Evolutionary conservation across 2,329 filamentous ascomycete genomes (phyloP).

Genomic region (Cordyceps tenuipes): DNA sequence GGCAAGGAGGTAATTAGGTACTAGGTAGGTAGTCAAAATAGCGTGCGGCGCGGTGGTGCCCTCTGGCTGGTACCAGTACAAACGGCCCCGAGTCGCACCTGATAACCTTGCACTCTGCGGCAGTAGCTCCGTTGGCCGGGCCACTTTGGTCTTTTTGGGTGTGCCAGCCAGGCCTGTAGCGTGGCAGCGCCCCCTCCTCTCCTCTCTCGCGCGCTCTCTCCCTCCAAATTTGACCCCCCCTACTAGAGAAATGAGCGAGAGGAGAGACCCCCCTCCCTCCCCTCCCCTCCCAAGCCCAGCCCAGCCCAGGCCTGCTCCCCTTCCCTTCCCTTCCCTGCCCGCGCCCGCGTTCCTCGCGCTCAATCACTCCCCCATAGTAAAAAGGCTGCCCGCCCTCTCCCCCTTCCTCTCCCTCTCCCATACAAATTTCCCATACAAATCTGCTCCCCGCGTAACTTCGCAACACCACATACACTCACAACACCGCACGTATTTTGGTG

Average conservation of each 20-base stretch:
- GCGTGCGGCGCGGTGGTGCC: not conserved
- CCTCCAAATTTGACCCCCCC: not conserved
- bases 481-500: constrained; percentile 31
- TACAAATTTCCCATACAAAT: constrained; percentile 52
- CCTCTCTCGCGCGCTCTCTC: not conserved
- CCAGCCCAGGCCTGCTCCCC: not conserved
- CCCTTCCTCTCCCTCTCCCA: constrained; percentile 50
- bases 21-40: not conserved
- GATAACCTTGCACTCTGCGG: not conserved
- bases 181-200: constrained; percentile 7
- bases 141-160: not conserved
- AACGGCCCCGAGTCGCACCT: not conserved
- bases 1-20: not conserved
- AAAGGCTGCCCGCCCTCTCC: constrained; percentile 49
- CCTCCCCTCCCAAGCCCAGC: not conserved
- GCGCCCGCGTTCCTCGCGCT: constrained; percentile 30
- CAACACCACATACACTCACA: constrained; percentile 30
- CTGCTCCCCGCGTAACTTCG: constrained; percentile 27
- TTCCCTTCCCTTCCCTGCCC: not conserved
- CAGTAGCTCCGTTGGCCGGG: constrained; percentile 4
- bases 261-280: not conserved
- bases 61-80: constrained; percentile 1
- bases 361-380: constrained; percentile 59
- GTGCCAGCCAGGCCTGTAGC: constrained; percentile 8
- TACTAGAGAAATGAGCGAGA: not conserved